A percentile compares a stretch with the other conserved stretches of the same genome.
phyloP scores from a whole-genome alignment of 2,329 filamentous ascomycete species.

The Fusarium nanum region DNA sequence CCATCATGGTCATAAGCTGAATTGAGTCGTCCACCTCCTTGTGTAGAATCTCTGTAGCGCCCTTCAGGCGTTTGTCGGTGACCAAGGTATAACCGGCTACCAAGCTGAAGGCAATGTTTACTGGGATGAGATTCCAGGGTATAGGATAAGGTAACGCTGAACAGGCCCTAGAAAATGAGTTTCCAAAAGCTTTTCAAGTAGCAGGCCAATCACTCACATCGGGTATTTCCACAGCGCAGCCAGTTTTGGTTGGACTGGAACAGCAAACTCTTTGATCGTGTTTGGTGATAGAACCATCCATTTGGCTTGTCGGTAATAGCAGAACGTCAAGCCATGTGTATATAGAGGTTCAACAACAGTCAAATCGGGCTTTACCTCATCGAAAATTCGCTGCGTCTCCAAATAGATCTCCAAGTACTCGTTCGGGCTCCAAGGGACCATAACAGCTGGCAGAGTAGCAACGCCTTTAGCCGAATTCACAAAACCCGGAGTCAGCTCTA shows the following conservation, averaged over 20 bases:
- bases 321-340: not conserved
- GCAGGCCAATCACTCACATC: not conserved
- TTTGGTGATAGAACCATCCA: slow-evolving; percentile 1
- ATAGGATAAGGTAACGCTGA: not conserved
- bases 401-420: not conserved
- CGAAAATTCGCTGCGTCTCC: not conserved
- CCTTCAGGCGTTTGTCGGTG: not conserved
- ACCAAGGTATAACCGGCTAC: not conserved
- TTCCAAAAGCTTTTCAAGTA: rapidly evolving
- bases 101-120: not conserved
- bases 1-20: not conserved
- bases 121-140: not conserved
- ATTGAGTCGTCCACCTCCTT: not conserved
- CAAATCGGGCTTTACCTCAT: not conserved
- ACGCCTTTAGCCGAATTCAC: not conserved
- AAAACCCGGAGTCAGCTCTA: not conserved
- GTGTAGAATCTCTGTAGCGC: rapidly evolving
- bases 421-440: not conserved
- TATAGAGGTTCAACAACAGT: not conserved
- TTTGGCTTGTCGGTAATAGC: not conserved
- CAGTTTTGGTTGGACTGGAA: not conserved
- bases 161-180: not conserved
- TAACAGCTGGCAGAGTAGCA: not conserved
- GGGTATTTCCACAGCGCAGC: not conserved
- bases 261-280: not conserved